phyloP scores from a whole-genome alignment of 2,329 filamentous ascomycete genomes.

The Lachnellula hyalina region DNA sequence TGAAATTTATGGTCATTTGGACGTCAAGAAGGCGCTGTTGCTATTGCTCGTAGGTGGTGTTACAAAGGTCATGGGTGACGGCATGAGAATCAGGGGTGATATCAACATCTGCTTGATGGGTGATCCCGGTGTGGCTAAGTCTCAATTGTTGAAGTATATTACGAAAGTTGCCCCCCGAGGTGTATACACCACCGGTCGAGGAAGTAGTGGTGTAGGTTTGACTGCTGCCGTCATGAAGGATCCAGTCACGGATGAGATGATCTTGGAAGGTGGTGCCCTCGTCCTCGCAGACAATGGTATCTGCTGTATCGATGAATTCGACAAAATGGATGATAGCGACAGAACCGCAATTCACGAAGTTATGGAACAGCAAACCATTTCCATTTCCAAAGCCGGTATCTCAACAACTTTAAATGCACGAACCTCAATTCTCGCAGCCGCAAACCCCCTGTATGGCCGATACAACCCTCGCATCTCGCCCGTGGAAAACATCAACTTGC shows the following conservation, averaged over 20 bases:
- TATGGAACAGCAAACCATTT: constrained; percentile 84
- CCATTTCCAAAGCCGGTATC: constrained; percentile 85
- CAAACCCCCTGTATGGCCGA: constrained; percentile 93
- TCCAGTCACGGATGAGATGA: constrained; percentile 72
- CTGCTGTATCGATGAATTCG: constrained; percentile 81
- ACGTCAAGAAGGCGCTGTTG: constrained; percentile 97
- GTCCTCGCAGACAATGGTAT: constrained; percentile 78
- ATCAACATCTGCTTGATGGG: constrained; percentile 99
- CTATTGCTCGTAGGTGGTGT: constrained; percentile 93
- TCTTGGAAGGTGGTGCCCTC: constrained; percentile 73
- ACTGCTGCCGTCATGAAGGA: constrained; percentile 78
- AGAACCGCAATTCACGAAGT: constrained; percentile 81
- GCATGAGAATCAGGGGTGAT: constrained; percentile 97
- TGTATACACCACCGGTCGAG: constrained; percentile 77
- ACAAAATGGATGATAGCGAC: constrained; percentile 78
- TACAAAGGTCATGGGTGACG: constrained; percentile 93
- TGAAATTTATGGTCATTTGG: constrained; percentile 92
- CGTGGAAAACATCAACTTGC: constrained; percentile 98
- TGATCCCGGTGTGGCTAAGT: constrained; percentile 99
- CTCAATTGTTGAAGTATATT: constrained; percentile 96
- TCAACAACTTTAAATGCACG: constrained; percentile 95
- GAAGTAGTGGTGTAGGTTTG: constrained; percentile 74
- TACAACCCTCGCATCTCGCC: constrained; percentile 97
- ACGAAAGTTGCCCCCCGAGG: constrained; percentile 91
- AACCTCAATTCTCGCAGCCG: constrained; percentile 91